A percentile compares a stretch with the other conserved stretches of the same genome.
Conservation (phyloP, 805 yeast species). For the Ogataea saltuana region DNA sequence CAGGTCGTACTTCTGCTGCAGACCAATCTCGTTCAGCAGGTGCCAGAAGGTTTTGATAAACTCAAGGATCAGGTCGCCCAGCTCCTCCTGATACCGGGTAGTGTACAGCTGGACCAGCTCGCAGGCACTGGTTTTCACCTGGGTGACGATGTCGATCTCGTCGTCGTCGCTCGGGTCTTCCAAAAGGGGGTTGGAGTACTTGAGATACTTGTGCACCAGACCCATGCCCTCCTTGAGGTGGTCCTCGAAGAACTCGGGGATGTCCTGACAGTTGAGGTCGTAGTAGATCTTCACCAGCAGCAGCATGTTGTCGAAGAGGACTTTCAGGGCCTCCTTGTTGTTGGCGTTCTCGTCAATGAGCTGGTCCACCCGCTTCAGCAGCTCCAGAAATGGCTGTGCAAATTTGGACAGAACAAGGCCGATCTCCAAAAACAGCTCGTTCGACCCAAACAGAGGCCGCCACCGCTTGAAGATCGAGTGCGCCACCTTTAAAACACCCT, state of each 20-base stretch:
- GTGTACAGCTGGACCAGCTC: slow-evolving; percentile 85
- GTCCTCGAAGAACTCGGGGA: slow-evolving; percentile 97
- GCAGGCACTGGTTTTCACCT: slow-evolving; percentile 77
- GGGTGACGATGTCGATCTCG: slow-evolving; percentile 67
- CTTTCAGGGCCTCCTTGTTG: slow-evolving; percentile 51
- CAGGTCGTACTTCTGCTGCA: slow-evolving; percentile 78
- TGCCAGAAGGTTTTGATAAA: slow-evolving; percentile 86
- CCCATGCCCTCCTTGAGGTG: slow-evolving; percentile 75
- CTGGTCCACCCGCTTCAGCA: slow-evolving; percentile 67
- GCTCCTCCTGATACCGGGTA: slow-evolving; percentile 88
- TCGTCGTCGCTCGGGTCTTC: slow-evolving; percentile 63
- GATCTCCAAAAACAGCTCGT: slow-evolving; percentile 85
- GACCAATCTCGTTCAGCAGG: slow-evolving; percentile 62
- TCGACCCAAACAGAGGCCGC: slow-evolving; percentile 92
- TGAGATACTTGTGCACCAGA: slow-evolving; percentile 77
- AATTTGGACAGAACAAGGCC: slow-evolving; percentile 83
- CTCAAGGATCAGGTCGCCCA: slow-evolving; percentile 70
- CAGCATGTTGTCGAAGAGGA: slow-evolving; percentile 68
- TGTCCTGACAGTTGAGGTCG: slow-evolving; percentile 96
- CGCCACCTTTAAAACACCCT: slow-evolving; percentile 86
- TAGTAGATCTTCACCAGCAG: slow-evolving; percentile 79
- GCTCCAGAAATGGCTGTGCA: slow-evolving; percentile 71
- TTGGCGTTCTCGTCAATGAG: slow-evolving; percentile 49
- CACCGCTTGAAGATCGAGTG: slow-evolving; percentile 96
- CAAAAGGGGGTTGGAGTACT: slow-evolving; percentile 55